Base-by-base conservation (phyloP, 441 rosid species). In the Jatropha multifida region DNA sequence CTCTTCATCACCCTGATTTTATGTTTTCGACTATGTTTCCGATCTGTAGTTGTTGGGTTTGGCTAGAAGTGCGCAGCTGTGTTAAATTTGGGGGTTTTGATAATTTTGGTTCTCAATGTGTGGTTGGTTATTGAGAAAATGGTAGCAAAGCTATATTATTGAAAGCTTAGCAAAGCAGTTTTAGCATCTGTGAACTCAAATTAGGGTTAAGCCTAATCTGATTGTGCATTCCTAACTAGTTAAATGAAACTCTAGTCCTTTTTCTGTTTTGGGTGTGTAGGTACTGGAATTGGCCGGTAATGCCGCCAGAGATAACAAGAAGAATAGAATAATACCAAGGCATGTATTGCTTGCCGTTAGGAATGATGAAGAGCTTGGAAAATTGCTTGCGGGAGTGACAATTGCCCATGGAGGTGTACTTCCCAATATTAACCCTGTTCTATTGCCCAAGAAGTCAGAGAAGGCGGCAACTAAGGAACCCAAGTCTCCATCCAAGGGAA, bases 321-420 rank as follows among this genome's bases (percentile, higher is more conserved):
- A 74, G 54, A 74, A 54, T 26, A 74, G 77, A 27, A 74, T 74
- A 13, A 26, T 65, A 38, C 77, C 77, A 59, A 65, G 77, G 15
- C 78, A 76, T n/a, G 23, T 77, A 1, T 59, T 72, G 60, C 76
- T 77, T 17, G 80, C 80, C 6, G 59, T 77, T 7, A 77, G 80
- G 54, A 77, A 72, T 37, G 80, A 77, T 59, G 76, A 77, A 40
- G 76, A 77, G 60, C 76, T 77, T 3, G 80, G 80, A 4, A 77
- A 77, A 11, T 65, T 77, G 17, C 59, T 77, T 0, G 72, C 66
- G 7, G 80, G 80, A 23, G 80, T 77, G 0, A 77, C 80, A 3
- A 71, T 77, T 66, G 80, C 80, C 15, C 76, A 77, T 46, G 80
- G 80, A 6, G 76, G 80, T 52, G 80, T 77, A 4, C 75, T 77